Evolutionary conservation across 2,329 filamentous ascomycete genomes (phyloP), one percentile per base, ranked within the genome.

Genomic region (Penicillium sp.): DNA sequence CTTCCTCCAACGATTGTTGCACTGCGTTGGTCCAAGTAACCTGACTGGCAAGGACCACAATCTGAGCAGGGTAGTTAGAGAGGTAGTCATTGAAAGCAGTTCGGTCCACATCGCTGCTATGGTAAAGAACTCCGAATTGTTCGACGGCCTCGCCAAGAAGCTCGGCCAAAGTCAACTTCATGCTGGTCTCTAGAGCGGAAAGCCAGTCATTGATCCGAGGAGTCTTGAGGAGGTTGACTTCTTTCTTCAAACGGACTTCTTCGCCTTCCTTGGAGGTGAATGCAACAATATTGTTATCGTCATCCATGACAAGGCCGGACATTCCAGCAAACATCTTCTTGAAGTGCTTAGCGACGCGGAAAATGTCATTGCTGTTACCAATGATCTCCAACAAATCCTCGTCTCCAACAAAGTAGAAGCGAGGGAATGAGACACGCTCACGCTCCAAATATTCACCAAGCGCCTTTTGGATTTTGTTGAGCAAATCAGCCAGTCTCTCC

Each of bases 281-380:
- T 7, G 91, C 93, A 26, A 88, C 88, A 61, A 99, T 97, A 59
- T 90, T 86, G 26, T 87, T 85, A 66, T 97, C 90, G 52, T 97
- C 91, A 63, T 96, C 91, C 80, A 97, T 93, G 40, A 92, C 80
- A 35, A 99, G 83, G 4, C 94, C 94, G 5, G 88, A 93, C 45
- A 99, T 82, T 59, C 94, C 94, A 61, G 95, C 94, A 80, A 99
- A 99, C 94, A 99, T 99, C 81, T 99, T 99, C 74, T 96, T 93
- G 80, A 99, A 91, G 78, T 99, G 95, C 74, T 99, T 99, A 38
- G 94, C 91, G 63, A 99, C 95, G 52, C 94, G 91, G 58, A 94
- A 78, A 10, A 93, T 96, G 69, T 99, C 94, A 69, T 97, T 97
- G 77, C 93, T 97, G 74, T 99, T 99, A 71, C 94, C 94, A 62